Evolutionary conservation across 2,329 filamentous ascomycete genomes (phyloP).

Genomic region (Diaporthe velutina): DNA sequence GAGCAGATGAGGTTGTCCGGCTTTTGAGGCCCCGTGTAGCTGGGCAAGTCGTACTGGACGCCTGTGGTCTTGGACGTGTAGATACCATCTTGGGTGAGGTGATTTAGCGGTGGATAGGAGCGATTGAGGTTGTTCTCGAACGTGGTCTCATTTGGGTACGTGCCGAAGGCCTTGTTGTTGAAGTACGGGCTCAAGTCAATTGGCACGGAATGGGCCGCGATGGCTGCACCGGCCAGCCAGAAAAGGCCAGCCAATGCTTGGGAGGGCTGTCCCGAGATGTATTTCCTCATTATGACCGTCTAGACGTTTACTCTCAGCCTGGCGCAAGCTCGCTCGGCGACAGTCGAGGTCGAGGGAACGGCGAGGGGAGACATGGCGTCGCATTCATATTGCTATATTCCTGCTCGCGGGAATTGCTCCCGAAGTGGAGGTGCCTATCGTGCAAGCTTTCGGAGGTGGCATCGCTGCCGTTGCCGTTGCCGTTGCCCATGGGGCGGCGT

Average conservation of each 20-base stretch:
- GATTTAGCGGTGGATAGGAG: slow-evolving; percentile 54
- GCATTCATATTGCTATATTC: slow-evolving; percentile 29
- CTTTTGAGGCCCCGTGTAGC: slow-evolving; percentile 51
- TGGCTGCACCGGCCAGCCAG: slow-evolving; percentile 10
- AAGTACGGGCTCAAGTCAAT: slow-evolving; percentile 52
- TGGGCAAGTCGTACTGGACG: slow-evolving; percentile 56
- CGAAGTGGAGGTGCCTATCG: slow-evolving; percentile 19
- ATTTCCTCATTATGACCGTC: slow-evolving; percentile 6
- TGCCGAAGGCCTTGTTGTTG: slow-evolving; percentile 63
- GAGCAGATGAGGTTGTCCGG: slow-evolving; percentile 59
- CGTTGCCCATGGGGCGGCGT: too few species aligned
- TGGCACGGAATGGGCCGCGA: slow-evolving; percentile 43
- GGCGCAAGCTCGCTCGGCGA: neutral
- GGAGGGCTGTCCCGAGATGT: neutral
- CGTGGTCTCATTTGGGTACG: slow-evolving; percentile 57
- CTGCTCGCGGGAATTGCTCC: neutral
- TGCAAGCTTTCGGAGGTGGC: neutral
- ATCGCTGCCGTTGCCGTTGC: slow-evolving; percentile 11
- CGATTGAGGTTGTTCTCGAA: slow-evolving; percentile 56
- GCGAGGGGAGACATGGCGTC: slow-evolving; percentile 2
- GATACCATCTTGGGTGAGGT: slow-evolving; percentile 42
- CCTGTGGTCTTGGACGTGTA: slow-evolving; percentile 57
- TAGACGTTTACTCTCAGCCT: neutral
- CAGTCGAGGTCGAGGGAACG: neutral
- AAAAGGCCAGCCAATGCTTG: slow-evolving; percentile 1